Percentiles rank a stretch among this genome's conserved stretches.
Evolutionary conservation across 2,329 filamentous ascomycete species (phyloP).

Genomic region (Microdochium trichocladiopsis): DNA sequence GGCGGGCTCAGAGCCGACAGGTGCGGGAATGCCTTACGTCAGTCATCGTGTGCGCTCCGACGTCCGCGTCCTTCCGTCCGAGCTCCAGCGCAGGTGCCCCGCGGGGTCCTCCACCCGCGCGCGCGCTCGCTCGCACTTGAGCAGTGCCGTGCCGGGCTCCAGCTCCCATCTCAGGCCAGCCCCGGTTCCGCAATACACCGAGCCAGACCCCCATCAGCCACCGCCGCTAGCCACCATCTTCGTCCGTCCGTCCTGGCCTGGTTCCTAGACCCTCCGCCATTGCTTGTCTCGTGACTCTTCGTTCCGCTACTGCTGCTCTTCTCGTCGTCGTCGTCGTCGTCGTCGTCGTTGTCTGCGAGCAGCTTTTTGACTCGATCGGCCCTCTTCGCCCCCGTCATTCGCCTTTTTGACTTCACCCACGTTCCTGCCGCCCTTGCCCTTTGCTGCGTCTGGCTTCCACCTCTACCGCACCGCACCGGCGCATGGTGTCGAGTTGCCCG

Average conservation of each 20-base stretch:
- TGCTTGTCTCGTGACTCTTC: background rate
- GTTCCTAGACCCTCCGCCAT: background rate
- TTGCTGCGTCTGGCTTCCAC: slow-evolving; percentile 9
- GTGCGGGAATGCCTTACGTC: background rate
- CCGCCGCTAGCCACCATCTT: background rate
- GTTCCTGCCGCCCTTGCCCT: background rate
- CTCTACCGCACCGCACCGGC: slow-evolving; percentile 10
- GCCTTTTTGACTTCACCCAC: too few relatives aligned
- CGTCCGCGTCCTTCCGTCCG: background rate
- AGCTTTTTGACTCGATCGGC: background rate
- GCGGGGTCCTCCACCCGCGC: background rate
- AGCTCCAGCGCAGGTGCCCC: background rate
- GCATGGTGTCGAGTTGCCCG: slow-evolving; percentile 19
- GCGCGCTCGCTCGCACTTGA: background rate
- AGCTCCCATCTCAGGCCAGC: background rate
- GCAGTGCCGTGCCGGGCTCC: background rate
- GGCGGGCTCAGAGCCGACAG: background rate
- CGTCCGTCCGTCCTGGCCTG: too few relatives aligned
- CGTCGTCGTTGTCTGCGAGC: background rate
- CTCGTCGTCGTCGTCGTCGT: background rate
- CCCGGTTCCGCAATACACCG: background rate
- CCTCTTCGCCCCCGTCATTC: too few relatives aligned
- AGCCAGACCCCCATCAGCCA: background rate
- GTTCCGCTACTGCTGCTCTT: background rate
- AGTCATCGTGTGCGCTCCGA: background rate